phyloP scores from a whole-genome alignment of 164 flowering plant genomes.

The Echeveria elegans region DNA sequence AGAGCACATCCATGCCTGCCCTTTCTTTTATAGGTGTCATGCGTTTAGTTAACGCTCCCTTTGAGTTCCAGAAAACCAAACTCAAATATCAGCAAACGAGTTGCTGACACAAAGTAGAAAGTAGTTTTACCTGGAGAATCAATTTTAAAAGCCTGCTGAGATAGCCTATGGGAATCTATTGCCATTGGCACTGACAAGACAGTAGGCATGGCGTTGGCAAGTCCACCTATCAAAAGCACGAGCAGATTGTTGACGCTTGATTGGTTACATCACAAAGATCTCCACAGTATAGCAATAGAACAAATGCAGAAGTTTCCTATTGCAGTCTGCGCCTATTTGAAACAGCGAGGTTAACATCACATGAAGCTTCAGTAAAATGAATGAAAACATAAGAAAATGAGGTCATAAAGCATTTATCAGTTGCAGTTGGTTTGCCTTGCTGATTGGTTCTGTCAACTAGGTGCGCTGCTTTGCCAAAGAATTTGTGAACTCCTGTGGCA shows the following conservation, averaged over 20 bases:
- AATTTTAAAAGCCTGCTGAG: conserved; percentile 43
- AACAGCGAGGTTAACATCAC: background rate
- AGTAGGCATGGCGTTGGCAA: conserved; percentile 73
- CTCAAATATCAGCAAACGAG: background rate
- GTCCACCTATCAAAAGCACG: conserved; percentile 64
- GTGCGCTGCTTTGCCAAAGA: conserved; percentile 66
- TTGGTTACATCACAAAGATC: conserved; percentile 66
- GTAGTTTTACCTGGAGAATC: background rate
- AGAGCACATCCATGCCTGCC: conserved; percentile 97
- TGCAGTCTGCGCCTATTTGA: conserved; percentile 57
- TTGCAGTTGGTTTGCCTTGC: conserved; percentile 18
- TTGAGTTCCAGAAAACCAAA: conserved; percentile 7
- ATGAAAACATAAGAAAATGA: background rate
- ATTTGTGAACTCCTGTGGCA: conserved; percentile 63
- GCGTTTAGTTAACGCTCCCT: conserved; percentile 95
- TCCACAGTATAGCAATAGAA: conserved; percentile 59
- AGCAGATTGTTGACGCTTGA: conserved; percentile 60
- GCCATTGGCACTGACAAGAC: conserved; percentile 75
- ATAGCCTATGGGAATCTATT: conserved; percentile 58
- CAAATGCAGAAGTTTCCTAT: conserved; percentile 73
- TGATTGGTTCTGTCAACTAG: conserved; percentile 51
- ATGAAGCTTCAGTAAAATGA: conserved; percentile 1
- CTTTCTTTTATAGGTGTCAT: conserved; percentile 97
- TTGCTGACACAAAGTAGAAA: background rate
- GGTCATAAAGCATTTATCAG: background rate